Percentiles rank a stretch among this genome's conserved stretches.
These are phyloP conservation scores for Elsinoe ampelina DNA, from an alignment of 2,329 filamentous ascomycete genomes.

Conservation along the genomic window DNA sequence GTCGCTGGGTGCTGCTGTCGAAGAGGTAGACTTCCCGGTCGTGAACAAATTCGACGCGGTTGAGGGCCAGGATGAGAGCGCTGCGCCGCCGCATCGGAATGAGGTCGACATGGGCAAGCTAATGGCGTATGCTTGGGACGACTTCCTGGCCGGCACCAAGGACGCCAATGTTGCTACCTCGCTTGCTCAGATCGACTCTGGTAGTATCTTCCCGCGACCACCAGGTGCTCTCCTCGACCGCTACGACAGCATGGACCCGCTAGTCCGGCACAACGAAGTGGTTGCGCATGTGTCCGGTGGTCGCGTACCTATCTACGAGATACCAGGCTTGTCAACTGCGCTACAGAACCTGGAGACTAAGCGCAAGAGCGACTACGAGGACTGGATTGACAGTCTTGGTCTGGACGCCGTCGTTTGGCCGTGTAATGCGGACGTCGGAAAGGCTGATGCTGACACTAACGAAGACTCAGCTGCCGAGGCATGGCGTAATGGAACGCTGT, in stretches of 20 bases:
- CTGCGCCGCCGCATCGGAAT: slow-evolving; percentile 39
- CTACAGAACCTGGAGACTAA: slow-evolving; percentile 40
- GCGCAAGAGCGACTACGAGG: slow-evolving; percentile 42
- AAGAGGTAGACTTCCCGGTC: slow-evolving; percentile 39
- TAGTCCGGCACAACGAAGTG: slow-evolving; percentile 23
- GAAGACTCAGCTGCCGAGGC: slow-evolving; percentile 30
- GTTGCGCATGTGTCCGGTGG: slow-evolving; percentile 21
- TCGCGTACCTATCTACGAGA: slow-evolving; percentile 24
- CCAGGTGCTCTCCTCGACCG: slow-evolving; percentile 29
- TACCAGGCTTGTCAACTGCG: slow-evolving; percentile 35
- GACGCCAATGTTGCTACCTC: slow-evolving; percentile 30
- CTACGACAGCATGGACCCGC: slow-evolving; percentile 32
- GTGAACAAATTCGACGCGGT: slow-evolving; percentile 38
- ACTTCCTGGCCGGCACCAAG: slow-evolving; percentile 38
- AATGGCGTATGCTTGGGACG: slow-evolving; percentile 45
- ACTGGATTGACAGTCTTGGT: slow-evolving; percentile 38
- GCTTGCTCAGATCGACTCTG: slow-evolving; percentile 33
- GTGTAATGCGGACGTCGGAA: slow-evolving; percentile 42
- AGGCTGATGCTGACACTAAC: slow-evolving; percentile 38
- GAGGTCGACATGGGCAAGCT: slow-evolving; percentile 39
- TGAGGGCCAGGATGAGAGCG: slow-evolving; percentile 33
- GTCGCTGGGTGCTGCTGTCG: slow-evolving; percentile 33
- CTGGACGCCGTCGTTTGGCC: slow-evolving; percentile 44
- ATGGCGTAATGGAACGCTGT: slow-evolving; percentile 44
- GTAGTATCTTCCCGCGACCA: slow-evolving; percentile 31